Evolutionary conservation across 306 rosid species (phyloP).

Genomic region (Crataegus laevigata): DNA sequence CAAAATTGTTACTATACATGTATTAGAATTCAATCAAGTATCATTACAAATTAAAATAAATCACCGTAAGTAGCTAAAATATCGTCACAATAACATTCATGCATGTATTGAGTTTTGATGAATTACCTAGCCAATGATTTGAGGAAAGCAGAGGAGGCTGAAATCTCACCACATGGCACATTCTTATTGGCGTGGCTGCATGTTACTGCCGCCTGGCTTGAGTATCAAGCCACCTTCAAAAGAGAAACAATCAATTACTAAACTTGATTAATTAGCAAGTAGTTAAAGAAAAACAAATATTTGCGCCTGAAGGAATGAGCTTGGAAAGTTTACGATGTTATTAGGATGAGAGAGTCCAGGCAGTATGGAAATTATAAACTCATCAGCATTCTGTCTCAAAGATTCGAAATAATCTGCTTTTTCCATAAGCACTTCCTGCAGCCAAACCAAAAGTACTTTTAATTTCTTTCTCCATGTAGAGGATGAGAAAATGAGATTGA

Average conservation of each 20-base stretch:
- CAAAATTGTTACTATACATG: no score
- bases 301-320: background rate
- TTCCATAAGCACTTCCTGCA: slow-evolving; percentile 91
- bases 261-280: background rate
- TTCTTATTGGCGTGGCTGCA: slow-evolving; percentile 87
- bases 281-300: background rate
- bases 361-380: slow-evolving; percentile 71
- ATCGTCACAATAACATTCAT: no score
- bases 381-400: slow-evolving; percentile 83
- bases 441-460: background rate
- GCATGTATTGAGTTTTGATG: background rate
- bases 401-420: slow-evolving; percentile 73
- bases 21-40: no score
- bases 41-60: no score
- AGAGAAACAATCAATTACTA: background rate
- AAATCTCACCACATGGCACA: slow-evolving; percentile 74
- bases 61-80: no score
- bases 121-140: slow-evolving; percentile 72
- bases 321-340: no score
- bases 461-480: background rate
- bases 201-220: slow-evolving; percentile 97
- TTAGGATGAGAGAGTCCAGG: slow-evolving; percentile 93
- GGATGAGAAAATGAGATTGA: background rate
- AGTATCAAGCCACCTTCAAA: slow-evolving; percentile 78
- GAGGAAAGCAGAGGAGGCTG: slow-evolving; percentile 73